Base-by-base conservation (phyloP, 2,329 filamentous ascomycete genomes). In the Trichoderma guizhouense region DNA sequence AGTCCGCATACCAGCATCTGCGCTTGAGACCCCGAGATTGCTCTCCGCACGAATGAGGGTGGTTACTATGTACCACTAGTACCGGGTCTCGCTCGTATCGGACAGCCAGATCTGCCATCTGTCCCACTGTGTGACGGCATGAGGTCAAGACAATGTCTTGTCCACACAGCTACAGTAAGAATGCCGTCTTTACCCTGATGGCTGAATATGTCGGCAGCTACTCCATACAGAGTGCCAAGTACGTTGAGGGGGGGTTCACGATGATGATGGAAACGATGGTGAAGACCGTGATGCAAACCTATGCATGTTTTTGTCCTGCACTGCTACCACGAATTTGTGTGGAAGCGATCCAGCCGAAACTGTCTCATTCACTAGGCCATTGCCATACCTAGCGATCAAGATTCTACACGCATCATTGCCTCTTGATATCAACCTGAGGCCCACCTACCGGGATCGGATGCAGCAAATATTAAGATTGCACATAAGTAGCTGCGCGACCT, bases 21-120 rank as follows among this genome's bases (percentile, higher is more conserved):
- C 2, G 21, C 30, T 55, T 18, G 63, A 66, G 51, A 57, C 47
- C 47, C 32, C 60, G 32, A 62, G 58, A 26, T 62, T 62, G 12
- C 58, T 7, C 32, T 62, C 58, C 32, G 32, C 58, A n/a, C 30
- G 28, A 36, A 51, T 21, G 15, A 51, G 34, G 9, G 36, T 39
- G 36, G 36, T 18, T 21, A 9, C 30, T n/a, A 36, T 32, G 30
- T 32, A 55, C 47, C 36, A 24, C 24, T 60, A 58, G 24, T 58
- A 21, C n/a, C 63, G 63, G 63, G 47, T 36, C 47, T 66, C 63
- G 47, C 63, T 66, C 63, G 63, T 66, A 66, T 34, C 43, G 63
- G 30, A 36, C 63, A 55, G 43, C 43, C 63, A 65, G 43, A 34
- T 65, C 63, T 65, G 43, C 43, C 47, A 18, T 34, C 47, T n/a